Evolutionary conservation across 345 rosid genomes (phyloP), one percentile per base, ranked within the genome.

Genomic region (Acer negundo): DNA sequence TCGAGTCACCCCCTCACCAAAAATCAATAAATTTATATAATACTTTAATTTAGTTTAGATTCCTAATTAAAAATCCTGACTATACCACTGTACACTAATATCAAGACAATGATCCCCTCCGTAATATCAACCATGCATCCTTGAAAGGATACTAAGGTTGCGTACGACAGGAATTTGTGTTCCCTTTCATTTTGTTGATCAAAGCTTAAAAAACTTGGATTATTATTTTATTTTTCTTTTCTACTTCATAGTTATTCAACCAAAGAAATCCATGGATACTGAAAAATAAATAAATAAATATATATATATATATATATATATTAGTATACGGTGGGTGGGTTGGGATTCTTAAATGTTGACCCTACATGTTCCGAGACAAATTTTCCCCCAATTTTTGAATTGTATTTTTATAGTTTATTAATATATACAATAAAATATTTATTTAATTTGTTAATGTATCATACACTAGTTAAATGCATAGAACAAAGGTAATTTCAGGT

Each of bases 161-260:
- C 75, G 82, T 74, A 79, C 75, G 70, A 24, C 75, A 67, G 51
- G 81, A 71, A 79, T 67, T 59, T 73, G 69, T 73, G 81, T 68
- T 58, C 73, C 67, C 56, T 64, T 20, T 59, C 22, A 24, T 59
- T 59, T 59, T 38, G 38, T 46, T 11, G 35, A 59, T 24, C 11
- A 8, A 10, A 7, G 15, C 53, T 38, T 59, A 4, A 12, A 59
- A 76, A 46, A 74, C 20, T 44, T 26, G 15, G n/a, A n/a, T 63
- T n/a, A n/a, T n/a, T n/a, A n/a, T n/a, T 46, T 46, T 46, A 10
- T 46, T 46, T 40, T 58, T 26, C 58, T 19, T 28, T 28, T 28
- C 31, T 28, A 28, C 31, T 2, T 28, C 2, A 28, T 28, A 38
- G 16, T 61, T 61, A 7, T 59, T 59, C 62, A 73, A 10, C 28